Evolutionary conservation across 2,329 filamentous ascomycete genomes (phyloP).

Genomic region (Clathrospora elynae): DNA sequence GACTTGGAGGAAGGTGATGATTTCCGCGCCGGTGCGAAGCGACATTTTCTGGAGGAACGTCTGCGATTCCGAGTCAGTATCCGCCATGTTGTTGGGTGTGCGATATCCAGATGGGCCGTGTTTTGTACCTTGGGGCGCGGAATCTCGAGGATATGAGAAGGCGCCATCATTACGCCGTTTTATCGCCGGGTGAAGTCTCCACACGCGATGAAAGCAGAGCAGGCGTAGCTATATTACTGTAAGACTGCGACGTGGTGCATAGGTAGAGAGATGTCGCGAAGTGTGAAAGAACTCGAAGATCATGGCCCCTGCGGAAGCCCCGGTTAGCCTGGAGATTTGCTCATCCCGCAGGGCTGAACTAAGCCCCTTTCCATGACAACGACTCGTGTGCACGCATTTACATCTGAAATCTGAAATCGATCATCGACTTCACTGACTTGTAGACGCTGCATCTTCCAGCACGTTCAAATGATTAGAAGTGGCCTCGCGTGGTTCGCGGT

Average conservation of each 20-base stretch:
- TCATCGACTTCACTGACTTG: too few species aligned
- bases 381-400: constrained; percentile 10
- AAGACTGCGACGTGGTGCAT: constrained; percentile 16
- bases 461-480: too few species aligned
- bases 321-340: constrained; percentile 30
- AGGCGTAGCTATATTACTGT: constrained; percentile 24
- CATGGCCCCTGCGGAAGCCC: constrained; percentile 20
- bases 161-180: constrained; percentile 37
- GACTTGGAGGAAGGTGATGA: constrained; percentile 80
- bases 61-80: constrained; percentile 54
- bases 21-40: constrained; percentile 81
- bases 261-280: constrained; percentile 6
- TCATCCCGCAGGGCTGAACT: constrained; percentile 29
- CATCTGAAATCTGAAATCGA: too few species aligned
- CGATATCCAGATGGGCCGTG: constrained; percentile 3
- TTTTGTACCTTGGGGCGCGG: constrained; percentile 47
- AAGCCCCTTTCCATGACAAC: constrained; percentile 17
- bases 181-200: constrained; percentile 6
- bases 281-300: constrained; percentile 13
- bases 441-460: too few species aligned
- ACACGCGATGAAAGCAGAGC: constrained; percentile 2
- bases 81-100: constrained; percentile 7
- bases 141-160: constrained; percentile 44
- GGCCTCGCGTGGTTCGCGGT: background rate
- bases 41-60: constrained; percentile 85